Evolutionary conservation across 305 asterid species (phyloP), one percentile per base, ranked within the genome.

Genomic region (Fraxinus latifolia): DNA sequence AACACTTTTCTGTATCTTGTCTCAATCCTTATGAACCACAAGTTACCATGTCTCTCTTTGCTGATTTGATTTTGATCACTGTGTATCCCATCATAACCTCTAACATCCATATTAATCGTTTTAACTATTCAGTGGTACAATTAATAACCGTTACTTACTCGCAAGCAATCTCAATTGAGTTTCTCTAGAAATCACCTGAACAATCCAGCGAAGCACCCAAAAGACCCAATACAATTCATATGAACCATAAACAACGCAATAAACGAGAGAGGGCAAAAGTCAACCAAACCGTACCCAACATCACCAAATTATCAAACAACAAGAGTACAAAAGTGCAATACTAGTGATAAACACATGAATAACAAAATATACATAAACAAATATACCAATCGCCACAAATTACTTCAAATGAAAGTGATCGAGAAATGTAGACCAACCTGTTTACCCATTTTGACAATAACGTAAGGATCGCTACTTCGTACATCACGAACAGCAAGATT

Each of bases 401-500:
- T n/a, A 60, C 71, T 60, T 23, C 71, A 34, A 6, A 37, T 17
- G 27, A 32, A 72, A 34, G 44, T 42, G 5, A 11, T 23, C 36
- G 15, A 11, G 31, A 11, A 76, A 23, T 60, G 32, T 60, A 47
- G 36, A 77, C 27, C 6, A 47, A 91, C 99, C 98, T 93, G 99
- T 83, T 79, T 87, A 19, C 94, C 99, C 92, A 91, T 84, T 83
- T 79, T 87, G 91, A 95, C 85, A 65, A 92, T 90, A 84, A 91
- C 90, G 77, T 95, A 95, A 32, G 99, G 99, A 91, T 95, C 99
- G 70, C 99, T 95, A 87, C 94, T 93, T 4, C 90, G 83, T 76
- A 95, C 94, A 84, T 95, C 99, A 29, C 99, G 97, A 83, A 95
- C 94, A 17, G 98, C 99, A 36, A 95, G 98, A 84, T 91, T 95